Conservation (phyloP, 495 filamentous ascomycete species). For the Neurospora sp. region DNA sequence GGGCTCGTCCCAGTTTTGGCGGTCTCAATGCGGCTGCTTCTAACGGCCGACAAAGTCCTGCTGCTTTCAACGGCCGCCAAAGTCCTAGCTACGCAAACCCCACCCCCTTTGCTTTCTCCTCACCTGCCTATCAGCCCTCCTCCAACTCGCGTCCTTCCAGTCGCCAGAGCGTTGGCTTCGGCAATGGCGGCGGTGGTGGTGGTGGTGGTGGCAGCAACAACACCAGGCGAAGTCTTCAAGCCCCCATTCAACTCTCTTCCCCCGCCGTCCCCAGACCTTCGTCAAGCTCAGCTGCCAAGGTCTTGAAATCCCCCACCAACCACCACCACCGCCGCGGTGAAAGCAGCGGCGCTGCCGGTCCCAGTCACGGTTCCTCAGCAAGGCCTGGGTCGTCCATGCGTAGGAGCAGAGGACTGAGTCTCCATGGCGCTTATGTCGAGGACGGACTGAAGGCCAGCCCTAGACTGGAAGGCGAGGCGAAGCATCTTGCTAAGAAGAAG, state of each 20-base stretch:
- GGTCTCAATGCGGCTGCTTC: not conserved
- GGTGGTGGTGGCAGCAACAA: not conserved
- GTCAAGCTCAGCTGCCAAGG: not conserved
- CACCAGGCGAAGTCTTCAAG: not conserved
- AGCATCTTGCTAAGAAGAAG: conserved; percentile 53
- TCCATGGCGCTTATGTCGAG: not conserved
- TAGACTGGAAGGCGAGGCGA: conserved; percentile 49
- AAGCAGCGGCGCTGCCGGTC: conserved; percentile 21
- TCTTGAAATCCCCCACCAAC: conserved; percentile 13
- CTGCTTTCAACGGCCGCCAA: not conserved
- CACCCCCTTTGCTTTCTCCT: conserved; percentile 7
- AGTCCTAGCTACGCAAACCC: conserved; percentile 7
- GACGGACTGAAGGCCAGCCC: conserved; percentile 29
- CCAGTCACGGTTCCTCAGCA: conserved; percentile 9
- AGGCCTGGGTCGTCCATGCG: not conserved
- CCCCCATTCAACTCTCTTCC: not conserved
- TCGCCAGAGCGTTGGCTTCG: conserved; percentile 11
- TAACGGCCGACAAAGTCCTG: not conserved
- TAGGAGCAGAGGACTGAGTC: not conserved
- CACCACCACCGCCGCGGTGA: conserved; percentile 25
- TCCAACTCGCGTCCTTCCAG: conserved; percentile 19
- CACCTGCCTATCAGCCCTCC: conserved; percentile 9
- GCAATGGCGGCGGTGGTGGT: not conserved
- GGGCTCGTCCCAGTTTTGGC: not conserved
- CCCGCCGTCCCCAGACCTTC: conserved; percentile 2